Evolutionary conservation across 2,329 filamentous ascomycete species (phyloP).

Genomic region (Beauveria brongniartii): DNA sequence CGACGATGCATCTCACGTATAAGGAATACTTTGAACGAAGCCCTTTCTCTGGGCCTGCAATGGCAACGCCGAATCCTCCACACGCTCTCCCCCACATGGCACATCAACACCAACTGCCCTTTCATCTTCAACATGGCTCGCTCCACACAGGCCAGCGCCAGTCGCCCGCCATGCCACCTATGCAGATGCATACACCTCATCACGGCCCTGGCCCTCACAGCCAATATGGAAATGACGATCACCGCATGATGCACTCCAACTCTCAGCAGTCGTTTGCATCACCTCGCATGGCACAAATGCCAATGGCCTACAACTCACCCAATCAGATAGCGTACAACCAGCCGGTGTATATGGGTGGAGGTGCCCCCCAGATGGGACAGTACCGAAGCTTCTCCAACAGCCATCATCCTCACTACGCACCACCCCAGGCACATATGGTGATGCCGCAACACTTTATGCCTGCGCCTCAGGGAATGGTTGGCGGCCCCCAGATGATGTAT

Average conservation of each 20-base stretch:
- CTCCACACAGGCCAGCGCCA: constrained; percentile 60
- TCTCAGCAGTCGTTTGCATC: constrained; percentile 81
- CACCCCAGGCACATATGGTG: constrained; percentile 74
- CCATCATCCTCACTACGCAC: constrained; percentile 53
- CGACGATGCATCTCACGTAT: constrained; percentile 60
- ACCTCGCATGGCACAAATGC: constrained; percentile 64
- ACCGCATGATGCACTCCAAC: constrained; percentile 81
- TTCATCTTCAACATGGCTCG: constrained; percentile 69
- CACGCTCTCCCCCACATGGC: constrained; percentile 65
- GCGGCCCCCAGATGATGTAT: constrained; percentile 77
- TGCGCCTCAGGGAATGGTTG: constrained; percentile 61
- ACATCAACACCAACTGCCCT: constrained; percentile 77
- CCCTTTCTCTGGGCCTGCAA: constrained; percentile 45
- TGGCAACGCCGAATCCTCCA: constrained; percentile 60
- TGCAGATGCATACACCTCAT: constrained; percentile 67
- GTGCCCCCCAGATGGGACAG: constrained; percentile 61
- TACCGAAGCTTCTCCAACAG: constrained; percentile 65
- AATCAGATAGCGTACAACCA: constrained; percentile 65
- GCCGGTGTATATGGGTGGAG: constrained; percentile 62
- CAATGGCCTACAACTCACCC: constrained; percentile 62
- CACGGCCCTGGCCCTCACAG: constrained; percentile 58
- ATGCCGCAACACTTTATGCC: constrained; percentile 69
- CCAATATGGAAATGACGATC: constrained; percentile 69
- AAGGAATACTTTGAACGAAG: constrained; percentile 70
- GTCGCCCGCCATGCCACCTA: constrained; percentile 68